phyloP scores from a whole-genome alignment of 2,329 filamentous ascomycete genomes.

The Stagonosporopsis cucurbitacearum region DNA sequence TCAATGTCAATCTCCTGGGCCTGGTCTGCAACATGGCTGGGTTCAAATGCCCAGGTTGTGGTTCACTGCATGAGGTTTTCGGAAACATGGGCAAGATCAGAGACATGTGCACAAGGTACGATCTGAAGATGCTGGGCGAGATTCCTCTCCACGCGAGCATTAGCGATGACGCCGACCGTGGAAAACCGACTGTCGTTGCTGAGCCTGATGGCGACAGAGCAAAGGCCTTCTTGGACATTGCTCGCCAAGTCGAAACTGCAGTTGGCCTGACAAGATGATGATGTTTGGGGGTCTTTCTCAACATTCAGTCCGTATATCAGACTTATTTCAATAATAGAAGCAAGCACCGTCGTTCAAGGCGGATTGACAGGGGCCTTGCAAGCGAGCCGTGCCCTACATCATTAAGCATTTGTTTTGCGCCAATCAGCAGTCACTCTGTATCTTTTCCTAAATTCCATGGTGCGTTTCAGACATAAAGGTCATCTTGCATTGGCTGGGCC shows the following conservation, averaged over 20 bases:
- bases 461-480: background rate
- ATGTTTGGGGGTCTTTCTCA: background rate
- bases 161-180: slow-evolving; percentile 84
- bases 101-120: slow-evolving; percentile 73
- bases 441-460: background rate
- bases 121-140: slow-evolving; percentile 83
- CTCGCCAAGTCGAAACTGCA: slow-evolving; percentile 55
- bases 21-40: slow-evolving; percentile 66
- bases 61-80: slow-evolving; percentile 43
- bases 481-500: background rate
- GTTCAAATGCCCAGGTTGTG: slow-evolving; percentile 59
- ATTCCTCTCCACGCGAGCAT: slow-evolving; percentile 87
- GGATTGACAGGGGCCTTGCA: background rate
- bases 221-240: slow-evolving; percentile 74
- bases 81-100: slow-evolving; percentile 77
- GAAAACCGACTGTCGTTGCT: slow-evolving; percentile 87
- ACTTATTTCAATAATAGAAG: too few relatives aligned
- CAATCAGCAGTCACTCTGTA: background rate
- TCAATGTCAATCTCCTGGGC: slow-evolving; percentile 78
- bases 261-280: slow-evolving; percentile 22
- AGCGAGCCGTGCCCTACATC: background rate
- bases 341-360: background rate
- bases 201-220: slow-evolving; percentile 79
- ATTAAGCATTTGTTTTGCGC: background rate
- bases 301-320: background rate